phyloP scores from a whole-genome alignment of 495 filamentous ascomycete genomes.

The Staphylotrichum longicolle region DNA sequence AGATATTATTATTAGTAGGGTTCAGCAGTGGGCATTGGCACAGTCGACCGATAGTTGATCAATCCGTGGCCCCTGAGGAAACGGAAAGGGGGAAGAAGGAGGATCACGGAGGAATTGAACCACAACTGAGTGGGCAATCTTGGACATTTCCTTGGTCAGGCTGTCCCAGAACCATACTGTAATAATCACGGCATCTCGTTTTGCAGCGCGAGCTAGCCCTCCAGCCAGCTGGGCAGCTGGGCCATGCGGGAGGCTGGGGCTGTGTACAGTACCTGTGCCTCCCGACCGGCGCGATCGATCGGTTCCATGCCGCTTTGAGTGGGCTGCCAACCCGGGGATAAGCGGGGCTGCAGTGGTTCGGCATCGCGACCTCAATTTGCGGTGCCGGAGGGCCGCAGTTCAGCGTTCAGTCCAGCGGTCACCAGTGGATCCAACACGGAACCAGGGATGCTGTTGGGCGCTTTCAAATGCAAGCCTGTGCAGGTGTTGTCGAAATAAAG shows the following conservation, averaged over 20 bases:
- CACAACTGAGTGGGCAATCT: not conserved
- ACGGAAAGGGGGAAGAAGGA: not conserved
- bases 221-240: not conserved
- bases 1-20: not conserved
- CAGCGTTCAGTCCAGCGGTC: not conserved
- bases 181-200: not conserved
- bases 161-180: not conserved
- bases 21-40: no score
- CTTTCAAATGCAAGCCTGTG: no score
- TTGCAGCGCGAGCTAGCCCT: not conserved
- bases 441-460: no score
- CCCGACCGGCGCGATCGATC: not conserved
- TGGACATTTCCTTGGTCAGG: not conserved
- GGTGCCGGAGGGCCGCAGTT: not conserved
- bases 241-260: conserved; percentile 11
- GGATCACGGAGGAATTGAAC: conserved; percentile 8
- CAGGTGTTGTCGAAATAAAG: no score
- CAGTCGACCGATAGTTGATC: not conserved
- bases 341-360: not conserved
- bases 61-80: not conserved
- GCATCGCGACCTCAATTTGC: not conserved
- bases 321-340: not conserved
- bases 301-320: conserved; percentile 8
- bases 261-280: conserved; percentile 12
- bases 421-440: no score